These are phyloP conservation scores for Pleurotus eryngii DNA, from an alignment of 768 basidiomycete genomes.

Conservation along the genomic window DNA sequence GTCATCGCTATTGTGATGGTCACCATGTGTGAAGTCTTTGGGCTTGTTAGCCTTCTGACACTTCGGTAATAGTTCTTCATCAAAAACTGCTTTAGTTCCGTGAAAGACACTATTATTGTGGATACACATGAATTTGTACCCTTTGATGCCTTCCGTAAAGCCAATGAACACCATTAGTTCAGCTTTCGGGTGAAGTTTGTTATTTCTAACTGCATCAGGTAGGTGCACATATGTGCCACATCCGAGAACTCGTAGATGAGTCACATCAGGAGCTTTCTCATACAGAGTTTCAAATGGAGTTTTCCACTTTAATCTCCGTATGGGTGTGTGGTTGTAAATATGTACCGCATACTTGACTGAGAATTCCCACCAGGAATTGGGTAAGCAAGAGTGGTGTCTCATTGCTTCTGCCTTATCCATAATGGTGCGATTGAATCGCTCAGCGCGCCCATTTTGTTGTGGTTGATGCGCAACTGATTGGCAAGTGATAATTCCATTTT, in stretches of 20 bases:
- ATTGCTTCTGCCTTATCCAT: slow-evolving; percentile 19
- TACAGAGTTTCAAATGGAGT: no score
- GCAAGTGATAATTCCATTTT: slow-evolving; percentile 18
- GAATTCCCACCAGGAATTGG: no score
- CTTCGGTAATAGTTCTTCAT: background rate
- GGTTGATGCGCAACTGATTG: slow-evolving; percentile 18
- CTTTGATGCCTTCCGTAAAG: background rate
- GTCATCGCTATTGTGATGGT: background rate
- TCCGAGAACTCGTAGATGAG: no score
- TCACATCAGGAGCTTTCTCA: no score
- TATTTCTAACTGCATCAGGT: background rate
- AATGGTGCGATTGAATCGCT: slow-evolving; percentile 23
- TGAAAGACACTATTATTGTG: background rate
- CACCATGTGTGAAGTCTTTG: background rate
- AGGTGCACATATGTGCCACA: no score
- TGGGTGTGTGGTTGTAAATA: no score
- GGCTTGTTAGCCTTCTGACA: background rate
- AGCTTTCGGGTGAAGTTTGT: background rate
- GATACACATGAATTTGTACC: background rate
- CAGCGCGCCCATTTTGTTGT: slow-evolving; percentile 27
- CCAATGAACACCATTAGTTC: background rate
- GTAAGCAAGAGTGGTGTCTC: slow-evolving; percentile 7
- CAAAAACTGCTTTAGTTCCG: background rate
- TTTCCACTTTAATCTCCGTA: no score
- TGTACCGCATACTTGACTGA: no score